A percentile compares a stretch with the other conserved stretches of the same genome.
These are phyloP conservation scores for Diversispora epigaea DNA, from an alignment of 192 early-diverging fungal species.

Conservation along the genomic window DNA sequence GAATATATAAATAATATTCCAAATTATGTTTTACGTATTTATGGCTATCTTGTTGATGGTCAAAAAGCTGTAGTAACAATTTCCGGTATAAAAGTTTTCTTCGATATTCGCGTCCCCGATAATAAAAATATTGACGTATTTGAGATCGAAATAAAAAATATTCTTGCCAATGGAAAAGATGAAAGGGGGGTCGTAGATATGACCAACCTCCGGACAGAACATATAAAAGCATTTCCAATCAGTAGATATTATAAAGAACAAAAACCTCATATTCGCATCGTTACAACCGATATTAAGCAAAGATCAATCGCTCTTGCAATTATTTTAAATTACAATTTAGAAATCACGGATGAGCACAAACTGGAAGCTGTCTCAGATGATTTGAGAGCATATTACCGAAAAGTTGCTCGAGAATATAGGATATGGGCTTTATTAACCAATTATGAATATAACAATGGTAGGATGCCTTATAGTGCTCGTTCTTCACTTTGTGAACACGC, in stretches of 20 bases:
- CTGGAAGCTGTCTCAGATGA: not conserved
- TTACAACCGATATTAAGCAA: constrained; percentile 8
- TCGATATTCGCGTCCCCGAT: too few species aligned
- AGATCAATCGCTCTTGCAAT: not conserved
- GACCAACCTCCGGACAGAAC: not conserved
- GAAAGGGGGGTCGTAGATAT: not conserved
- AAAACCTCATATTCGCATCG: not conserved
- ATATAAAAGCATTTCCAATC: not conserved
- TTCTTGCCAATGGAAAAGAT: too few species aligned
- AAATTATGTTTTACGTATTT: too few species aligned
- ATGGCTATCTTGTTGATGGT: too few species aligned
- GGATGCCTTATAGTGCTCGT: not conserved
- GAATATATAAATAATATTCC: too few species aligned
- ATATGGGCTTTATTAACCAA: not conserved
- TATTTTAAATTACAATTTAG: too few species aligned
- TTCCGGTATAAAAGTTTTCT: too few species aligned
- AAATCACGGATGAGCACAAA: not conserved
- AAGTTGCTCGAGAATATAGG: not conserved
- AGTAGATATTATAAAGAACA: not conserved
- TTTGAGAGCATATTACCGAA: not conserved
- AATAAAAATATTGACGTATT: too few species aligned
- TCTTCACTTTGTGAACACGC: not conserved
- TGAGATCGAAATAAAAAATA: too few species aligned
- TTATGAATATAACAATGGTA: not conserved
- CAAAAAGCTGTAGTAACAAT: too few species aligned